A percentile compares a stretch with the other conserved stretches of the same genome.
These are phyloP conservation scores for Amylocystis lapponica DNA, from an alignment of 768 basidiomycete species.

Conservation along the genomic window DNA sequence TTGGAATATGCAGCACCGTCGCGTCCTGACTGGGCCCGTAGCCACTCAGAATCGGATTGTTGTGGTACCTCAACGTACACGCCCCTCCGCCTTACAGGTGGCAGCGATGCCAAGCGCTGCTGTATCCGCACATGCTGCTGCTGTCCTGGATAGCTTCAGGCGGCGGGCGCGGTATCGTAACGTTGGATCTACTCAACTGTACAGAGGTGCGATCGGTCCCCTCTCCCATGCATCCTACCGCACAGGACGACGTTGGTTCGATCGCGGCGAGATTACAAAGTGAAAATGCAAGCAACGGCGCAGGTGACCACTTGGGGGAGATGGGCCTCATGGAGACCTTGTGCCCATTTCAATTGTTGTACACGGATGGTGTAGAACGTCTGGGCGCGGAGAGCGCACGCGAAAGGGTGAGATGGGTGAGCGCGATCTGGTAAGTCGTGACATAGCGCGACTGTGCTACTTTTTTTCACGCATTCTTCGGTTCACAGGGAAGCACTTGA, in stretches of 20 bases:
- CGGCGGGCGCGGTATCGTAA: constrained; percentile 80
- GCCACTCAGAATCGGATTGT: constrained; percentile 79
- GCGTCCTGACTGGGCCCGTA: too few species aligned
- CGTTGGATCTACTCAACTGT: constrained; percentile 82
- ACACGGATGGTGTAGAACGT: constrained; percentile 84
- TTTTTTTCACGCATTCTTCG: constrained; percentile 1
- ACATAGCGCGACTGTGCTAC: constrained; percentile 5
- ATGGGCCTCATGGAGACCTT: constrained; percentile 57
- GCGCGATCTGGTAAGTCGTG: constrained; percentile 69
- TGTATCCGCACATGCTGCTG: constrained; percentile 79
- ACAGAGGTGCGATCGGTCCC: constrained; percentile 80
- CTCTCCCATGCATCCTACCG: constrained; percentile 74
- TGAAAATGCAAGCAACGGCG: constrained; percentile 31
- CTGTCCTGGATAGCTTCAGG: constrained; percentile 84
- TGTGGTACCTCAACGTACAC: constrained; percentile 95
- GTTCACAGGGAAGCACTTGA: constrained; percentile 70
- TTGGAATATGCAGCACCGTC: too few species aligned
- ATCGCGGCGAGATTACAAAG: constrained; percentile 69
- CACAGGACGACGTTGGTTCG: constrained; percentile 82
- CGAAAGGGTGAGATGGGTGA: constrained; percentile 88
- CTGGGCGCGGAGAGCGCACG: constrained; percentile 84
- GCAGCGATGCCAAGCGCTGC: constrained; percentile 76
- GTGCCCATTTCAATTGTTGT: constrained; percentile 88
- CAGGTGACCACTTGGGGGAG: constrained; percentile 32
- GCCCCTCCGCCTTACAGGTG: constrained; percentile 70